Percentiles rank a stretch among this genome's conserved stretches.
Conservation (phyloP, 768 basidiomycete species). For the Macrolepiota albuminosa region DNA sequence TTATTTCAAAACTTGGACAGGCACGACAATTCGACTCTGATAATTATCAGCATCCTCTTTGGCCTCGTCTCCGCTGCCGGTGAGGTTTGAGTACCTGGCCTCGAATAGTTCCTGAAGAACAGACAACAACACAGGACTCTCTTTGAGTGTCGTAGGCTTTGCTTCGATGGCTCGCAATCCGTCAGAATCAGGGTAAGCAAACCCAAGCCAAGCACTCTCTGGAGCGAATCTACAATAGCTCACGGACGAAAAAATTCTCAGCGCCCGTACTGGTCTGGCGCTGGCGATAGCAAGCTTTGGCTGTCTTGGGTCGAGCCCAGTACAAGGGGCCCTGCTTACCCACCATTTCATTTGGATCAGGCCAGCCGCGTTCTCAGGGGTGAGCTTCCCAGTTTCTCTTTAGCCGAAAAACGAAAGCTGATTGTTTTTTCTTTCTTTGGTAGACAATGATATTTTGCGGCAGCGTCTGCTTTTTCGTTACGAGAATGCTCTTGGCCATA, state of each 20-base stretch:
- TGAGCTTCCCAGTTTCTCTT: neutral
- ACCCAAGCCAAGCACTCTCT: neutral
- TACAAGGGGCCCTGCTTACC: conserved; percentile 31
- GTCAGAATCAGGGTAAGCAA: conserved; percentile 30
- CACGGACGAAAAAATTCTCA: conserved; percentile 6
- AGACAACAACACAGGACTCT: neutral
- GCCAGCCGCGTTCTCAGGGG: conserved; percentile 25
- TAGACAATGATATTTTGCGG: neutral
- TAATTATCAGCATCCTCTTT: conserved; percentile 39
- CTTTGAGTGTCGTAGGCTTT: conserved; percentile 8
- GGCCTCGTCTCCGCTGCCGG: conserved; percentile 44
- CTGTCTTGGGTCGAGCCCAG: conserved; percentile 26
- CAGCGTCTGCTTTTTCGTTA: neutral
- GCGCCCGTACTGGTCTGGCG: conserved; percentile 31
- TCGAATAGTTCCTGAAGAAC: neutral
- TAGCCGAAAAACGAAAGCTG: too few relatives aligned
- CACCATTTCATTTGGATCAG: conserved; percentile 25
- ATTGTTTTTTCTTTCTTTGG: too few relatives aligned
- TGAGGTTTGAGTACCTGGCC: conserved; percentile 13
- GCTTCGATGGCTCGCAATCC: conserved; percentile 26
- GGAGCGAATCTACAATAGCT: neutral
- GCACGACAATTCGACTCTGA: conserved; percentile 27
- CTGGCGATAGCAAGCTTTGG: conserved; percentile 29
- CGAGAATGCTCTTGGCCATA: neutral
- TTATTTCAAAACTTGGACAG: conserved; percentile 13